These are phyloP conservation scores for Termitomyces sp. DNA, from an alignment of 768 basidiomycete genomes.

Conservation along the genomic window DNA sequence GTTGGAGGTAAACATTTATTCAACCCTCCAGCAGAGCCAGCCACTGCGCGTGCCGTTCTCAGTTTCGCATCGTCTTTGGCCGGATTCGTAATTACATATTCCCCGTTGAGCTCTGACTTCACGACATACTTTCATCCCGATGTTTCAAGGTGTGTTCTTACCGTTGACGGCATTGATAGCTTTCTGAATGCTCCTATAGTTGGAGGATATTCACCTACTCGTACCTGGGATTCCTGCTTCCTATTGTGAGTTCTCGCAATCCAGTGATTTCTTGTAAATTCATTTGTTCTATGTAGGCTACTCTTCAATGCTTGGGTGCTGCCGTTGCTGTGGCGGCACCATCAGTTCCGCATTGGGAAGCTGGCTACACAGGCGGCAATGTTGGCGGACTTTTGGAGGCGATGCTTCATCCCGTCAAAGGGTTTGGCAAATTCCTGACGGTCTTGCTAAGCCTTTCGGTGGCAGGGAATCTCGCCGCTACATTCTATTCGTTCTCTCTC, in stretches of 20 bases:
- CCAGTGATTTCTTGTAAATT: background rate
- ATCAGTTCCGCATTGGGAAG: slow-evolving; percentile 58
- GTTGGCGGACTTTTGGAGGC: slow-evolving; percentile 73
- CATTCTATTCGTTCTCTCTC: slow-evolving; percentile 79
- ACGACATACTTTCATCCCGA: slow-evolving; percentile 64
- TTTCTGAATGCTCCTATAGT: slow-evolving; percentile 31
- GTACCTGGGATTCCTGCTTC: slow-evolving; percentile 66
- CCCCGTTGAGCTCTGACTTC: slow-evolving; percentile 67
- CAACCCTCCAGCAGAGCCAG: slow-evolving; percentile 48
- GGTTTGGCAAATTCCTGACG: slow-evolving; percentile 77
- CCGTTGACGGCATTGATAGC: no score
- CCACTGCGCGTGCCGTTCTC: slow-evolving; percentile 53
- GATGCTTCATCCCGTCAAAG: slow-evolving; percentile 66
- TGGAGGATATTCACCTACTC: slow-evolving; percentile 66
- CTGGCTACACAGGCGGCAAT: slow-evolving; percentile 54
- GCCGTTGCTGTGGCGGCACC: slow-evolving; percentile 59
- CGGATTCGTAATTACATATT: slow-evolving; percentile 70
- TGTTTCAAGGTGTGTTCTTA: slow-evolving; percentile 48
- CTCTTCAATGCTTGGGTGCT: slow-evolving; percentile 53
- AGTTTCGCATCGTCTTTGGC: slow-evolving; percentile 70
- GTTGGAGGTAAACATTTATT: slow-evolving; percentile 71
- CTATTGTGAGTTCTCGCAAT: slow-evolving; percentile 37
- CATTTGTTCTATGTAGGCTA: slow-evolving; percentile 35
- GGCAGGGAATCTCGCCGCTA: slow-evolving; percentile 77
- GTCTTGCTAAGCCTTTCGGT: slow-evolving; percentile 82